Conservation (phyloP, 768 basidiomycete genomes). For the Phlebiopsis flavidoalba region DNA sequence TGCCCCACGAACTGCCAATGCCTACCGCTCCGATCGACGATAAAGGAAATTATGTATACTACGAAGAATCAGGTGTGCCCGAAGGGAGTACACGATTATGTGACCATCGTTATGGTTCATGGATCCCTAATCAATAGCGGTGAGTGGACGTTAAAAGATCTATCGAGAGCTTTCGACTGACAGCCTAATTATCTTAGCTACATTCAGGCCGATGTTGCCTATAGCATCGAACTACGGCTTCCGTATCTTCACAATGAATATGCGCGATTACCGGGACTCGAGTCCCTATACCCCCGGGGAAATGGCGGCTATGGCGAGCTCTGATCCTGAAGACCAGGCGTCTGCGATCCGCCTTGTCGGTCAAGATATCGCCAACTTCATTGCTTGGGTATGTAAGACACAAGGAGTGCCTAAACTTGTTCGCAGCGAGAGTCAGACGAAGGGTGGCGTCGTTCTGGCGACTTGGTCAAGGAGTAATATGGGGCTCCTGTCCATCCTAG, state of each 20-base stretch:
- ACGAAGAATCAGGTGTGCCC: constrained; percentile 16
- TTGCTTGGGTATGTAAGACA: not conserved
- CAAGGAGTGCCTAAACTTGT: not conserved
- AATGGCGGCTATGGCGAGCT: not conserved
- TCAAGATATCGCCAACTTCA: not conserved
- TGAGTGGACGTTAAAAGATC: not conserved
- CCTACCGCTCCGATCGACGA: constrained; percentile 12
- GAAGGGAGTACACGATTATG: constrained; percentile 2
- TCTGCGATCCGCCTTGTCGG: not conserved
- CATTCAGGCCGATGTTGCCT: constrained; percentile 1
- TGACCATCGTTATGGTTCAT: constrained; percentile 14
- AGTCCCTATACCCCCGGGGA: not conserved
- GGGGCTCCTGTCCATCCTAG: not conserved
- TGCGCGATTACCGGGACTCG: constrained; percentile 2
- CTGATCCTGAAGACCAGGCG: not conserved
- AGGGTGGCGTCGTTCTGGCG: constrained; percentile 3
- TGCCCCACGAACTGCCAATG: constrained; percentile 2
- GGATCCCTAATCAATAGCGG: constrained; percentile 11
- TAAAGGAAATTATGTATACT: constrained; percentile 10
- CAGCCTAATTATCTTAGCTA: not conserved
- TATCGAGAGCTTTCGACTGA: not conserved
- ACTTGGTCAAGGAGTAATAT: constrained; percentile 6
- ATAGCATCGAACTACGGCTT: not conserved
- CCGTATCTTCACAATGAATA: constrained; percentile 6
- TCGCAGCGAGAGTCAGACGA: not conserved